A percentile compares a stretch with the other conserved stretches of the same genome.
These are phyloP conservation scores for Blepharisma japonicum DNA, from an alignment of 73 alveolate genomes.

Conservation along the genomic window DNA sequence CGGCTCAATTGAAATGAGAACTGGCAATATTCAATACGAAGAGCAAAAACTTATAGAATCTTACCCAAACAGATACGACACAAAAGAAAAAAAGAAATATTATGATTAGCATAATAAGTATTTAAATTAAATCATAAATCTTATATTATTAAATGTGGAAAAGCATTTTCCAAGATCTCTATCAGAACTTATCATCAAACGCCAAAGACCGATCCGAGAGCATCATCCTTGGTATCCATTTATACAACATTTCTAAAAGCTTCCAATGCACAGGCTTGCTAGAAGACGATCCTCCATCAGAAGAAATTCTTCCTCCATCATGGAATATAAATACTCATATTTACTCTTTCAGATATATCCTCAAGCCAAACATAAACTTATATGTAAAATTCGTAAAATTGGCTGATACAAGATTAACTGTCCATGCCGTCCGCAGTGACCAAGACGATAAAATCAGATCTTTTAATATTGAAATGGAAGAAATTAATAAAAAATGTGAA, in stretches of 20 bases:
- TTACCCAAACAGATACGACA: too few relatives aligned
- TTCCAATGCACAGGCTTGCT: background rate
- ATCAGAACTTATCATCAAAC: background rate
- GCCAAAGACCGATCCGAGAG: background rate
- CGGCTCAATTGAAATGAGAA: too few relatives aligned
- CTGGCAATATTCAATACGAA: too few relatives aligned
- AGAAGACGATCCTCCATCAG: background rate
- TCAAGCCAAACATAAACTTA: background rate
- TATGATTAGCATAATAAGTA: too few relatives aligned
- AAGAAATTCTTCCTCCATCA: background rate
- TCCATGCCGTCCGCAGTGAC: constrained; percentile 6
- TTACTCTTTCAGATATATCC: background rate
- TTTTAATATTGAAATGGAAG: background rate
- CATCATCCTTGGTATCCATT: background rate
- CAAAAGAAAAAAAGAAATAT: too few relatives aligned
- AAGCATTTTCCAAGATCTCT: background rate
- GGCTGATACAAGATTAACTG: background rate
- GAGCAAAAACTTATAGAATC: too few relatives aligned
- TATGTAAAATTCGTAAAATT: background rate
- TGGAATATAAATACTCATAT: background rate
- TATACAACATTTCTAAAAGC: background rate
- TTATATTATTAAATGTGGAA: background rate
- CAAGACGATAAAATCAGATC: background rate
- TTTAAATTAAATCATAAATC: too few relatives aligned
- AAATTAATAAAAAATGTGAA: background rate